Evolutionary conservation across 2,329 filamentous ascomycete genomes (phyloP).

Genomic region (Endothia cerciana): DNA sequence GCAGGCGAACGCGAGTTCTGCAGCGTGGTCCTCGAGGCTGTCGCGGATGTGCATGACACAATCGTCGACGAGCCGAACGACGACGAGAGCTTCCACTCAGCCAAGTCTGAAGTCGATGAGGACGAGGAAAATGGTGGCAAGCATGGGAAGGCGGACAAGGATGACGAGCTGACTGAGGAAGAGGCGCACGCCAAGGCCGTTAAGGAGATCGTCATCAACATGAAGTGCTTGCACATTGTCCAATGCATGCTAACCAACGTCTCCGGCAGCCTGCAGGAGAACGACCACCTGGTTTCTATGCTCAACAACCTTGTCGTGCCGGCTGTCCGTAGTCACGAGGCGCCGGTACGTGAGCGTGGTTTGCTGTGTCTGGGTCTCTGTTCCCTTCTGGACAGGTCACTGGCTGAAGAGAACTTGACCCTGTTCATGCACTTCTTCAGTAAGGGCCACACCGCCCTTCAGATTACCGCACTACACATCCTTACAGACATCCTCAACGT

Average conservation of each 20-base stretch:
- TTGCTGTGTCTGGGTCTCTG: constrained; percentile 88
- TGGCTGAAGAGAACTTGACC: constrained; percentile 88
- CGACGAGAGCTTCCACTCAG: constrained; percentile 93
- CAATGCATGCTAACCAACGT: constrained; percentile 98
- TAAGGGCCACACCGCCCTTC: constrained; percentile 87
- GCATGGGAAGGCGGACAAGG: constrained; percentile 43
- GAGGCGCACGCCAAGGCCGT: constrained; percentile 76
- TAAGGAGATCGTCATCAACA: constrained; percentile 92
- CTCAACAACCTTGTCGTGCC: constrained; percentile 96
- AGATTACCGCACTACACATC: constrained; percentile 89
- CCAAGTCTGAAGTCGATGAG: constrained; percentile 79
- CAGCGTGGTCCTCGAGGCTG: constrained; percentile 85
- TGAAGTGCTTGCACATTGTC: constrained; percentile 96
- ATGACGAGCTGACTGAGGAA: constrained; percentile 60
- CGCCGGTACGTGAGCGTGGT: constrained; percentile 87
- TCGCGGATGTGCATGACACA: constrained; percentile 95
- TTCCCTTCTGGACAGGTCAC: constrained; percentile 85
- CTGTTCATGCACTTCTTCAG: constrained; percentile 96
- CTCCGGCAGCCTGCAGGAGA: constrained; percentile 82
- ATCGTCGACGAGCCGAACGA: constrained; percentile 68
- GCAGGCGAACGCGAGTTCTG: constrained; percentile 83
- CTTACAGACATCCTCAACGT: constrained; percentile 91
- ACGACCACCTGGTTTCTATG: constrained; percentile 93
- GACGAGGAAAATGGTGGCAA: constrained; percentile 55
- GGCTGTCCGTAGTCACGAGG: constrained; percentile 90